Percentiles rank a stretch among this genome's conserved stretches.
Conservation (phyloP, 768 basidiomycete species). For the Phaeotremella skinneri region DNA sequence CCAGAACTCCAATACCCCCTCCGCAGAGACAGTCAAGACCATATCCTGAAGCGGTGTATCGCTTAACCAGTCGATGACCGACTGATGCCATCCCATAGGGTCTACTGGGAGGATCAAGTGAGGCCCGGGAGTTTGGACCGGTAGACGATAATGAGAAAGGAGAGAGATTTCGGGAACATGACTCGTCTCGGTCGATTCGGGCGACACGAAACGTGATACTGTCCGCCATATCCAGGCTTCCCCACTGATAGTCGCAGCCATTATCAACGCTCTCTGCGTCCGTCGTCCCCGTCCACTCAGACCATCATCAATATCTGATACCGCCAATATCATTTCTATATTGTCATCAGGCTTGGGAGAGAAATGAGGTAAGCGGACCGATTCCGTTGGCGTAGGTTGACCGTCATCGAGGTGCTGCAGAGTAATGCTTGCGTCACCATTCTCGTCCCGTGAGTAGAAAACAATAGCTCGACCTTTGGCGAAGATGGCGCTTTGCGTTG, state of each 20-base stretch:
- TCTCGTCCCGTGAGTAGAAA: constrained; percentile 11
- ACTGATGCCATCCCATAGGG: constrained; percentile 52
- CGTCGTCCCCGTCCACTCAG: constrained; percentile 21
- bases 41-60: constrained; percentile 58
- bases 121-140: constrained; percentile 20
- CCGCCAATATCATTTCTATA: constrained; percentile 42
- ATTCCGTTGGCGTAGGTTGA: constrained; percentile 15
- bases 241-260: constrained; percentile 35
- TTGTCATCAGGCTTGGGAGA: constrained; percentile 18
- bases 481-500: constrained; percentile 33
- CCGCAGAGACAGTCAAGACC: constrained; percentile 70
- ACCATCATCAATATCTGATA: constrained; percentile 51
- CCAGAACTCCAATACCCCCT: constrained; percentile 87
- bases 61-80: constrained; percentile 45
- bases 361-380: constrained; percentile 30
- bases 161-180: constrained; percentile 18
- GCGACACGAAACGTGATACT: constrained; percentile 10
- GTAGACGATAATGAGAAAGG: constrained; percentile 27
- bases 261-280: constrained; percentile 42
- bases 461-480: constrained; percentile 47
- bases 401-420: constrained; percentile 37
- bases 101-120: constrained; percentile 44
- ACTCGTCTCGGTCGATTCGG: not conserved
- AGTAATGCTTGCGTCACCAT: constrained; percentile 11
- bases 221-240: constrained; percentile 47